Conservation (phyloP, 192 early-diverging fungal species). For the Backusella westeae region DNA sequence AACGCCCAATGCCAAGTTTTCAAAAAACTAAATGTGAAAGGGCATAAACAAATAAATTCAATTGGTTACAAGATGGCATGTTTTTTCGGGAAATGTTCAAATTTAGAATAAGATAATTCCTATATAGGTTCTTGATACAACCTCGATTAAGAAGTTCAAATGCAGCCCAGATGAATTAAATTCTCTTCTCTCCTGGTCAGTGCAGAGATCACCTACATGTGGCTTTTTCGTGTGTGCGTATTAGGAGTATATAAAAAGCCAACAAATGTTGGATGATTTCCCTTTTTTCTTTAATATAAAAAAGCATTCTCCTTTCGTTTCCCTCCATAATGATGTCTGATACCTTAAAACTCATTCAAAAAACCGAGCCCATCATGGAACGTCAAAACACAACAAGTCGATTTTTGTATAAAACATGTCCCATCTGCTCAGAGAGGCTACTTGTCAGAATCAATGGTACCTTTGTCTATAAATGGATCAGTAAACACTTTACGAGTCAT, state of each 20-base stretch:
- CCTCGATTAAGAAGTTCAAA: background rate
- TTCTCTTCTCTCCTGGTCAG: background rate
- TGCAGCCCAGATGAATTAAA: background rate
- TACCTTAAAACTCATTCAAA: background rate
- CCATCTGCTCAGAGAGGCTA: conserved; percentile 21
- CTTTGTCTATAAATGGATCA: conserved; percentile 31
- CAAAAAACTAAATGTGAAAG: background rate
- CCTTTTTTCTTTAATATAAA: background rate
- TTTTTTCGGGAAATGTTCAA: background rate
- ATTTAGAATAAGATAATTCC: background rate
- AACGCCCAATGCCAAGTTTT: background rate
- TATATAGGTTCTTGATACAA: too few relatives aligned
- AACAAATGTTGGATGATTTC: background rate
- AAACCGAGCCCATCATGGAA: background rate
- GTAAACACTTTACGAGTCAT: conserved; percentile 19
- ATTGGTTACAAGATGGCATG: background rate
- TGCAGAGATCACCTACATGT: background rate
- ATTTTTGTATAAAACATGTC: conserved; percentile 21
- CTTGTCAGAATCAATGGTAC: conserved; percentile 25
- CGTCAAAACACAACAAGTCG: background rate
- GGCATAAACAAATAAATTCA: background rate
- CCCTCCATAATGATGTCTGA: too few relatives aligned
- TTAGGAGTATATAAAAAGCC: background rate
- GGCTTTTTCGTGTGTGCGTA: background rate
- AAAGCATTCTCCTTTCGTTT: too few relatives aligned